Conservation (phyloP, 179 eudicot species). For the Beta macrorhiza region DNA sequence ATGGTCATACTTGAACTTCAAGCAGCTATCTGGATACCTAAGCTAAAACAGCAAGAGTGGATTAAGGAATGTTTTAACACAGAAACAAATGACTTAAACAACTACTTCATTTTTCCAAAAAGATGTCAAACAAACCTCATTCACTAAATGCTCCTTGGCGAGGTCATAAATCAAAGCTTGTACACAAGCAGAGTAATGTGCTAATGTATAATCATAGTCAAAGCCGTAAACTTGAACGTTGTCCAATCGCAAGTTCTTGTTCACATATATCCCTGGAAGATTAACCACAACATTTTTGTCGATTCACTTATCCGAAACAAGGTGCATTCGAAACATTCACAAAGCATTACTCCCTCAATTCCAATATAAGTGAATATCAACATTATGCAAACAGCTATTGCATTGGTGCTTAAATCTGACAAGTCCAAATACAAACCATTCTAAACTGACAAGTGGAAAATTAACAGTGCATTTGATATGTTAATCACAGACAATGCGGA, state of each 20-base stretch:
- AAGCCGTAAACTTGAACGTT: conserved; percentile 85
- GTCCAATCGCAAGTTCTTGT: conserved; percentile 89
- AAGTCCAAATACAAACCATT: not conserved
- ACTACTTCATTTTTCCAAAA: not conserved
- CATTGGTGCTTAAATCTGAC: not conserved
- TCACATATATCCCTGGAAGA: conserved; percentile 77
- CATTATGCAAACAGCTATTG: not conserved
- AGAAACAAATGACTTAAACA: not conserved
- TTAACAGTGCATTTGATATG: not conserved
- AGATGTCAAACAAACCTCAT: conserved; percentile 57
- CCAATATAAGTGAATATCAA: not conserved
- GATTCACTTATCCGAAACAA: not conserved
- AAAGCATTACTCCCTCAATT: not conserved
- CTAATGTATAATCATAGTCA: conserved; percentile 96
- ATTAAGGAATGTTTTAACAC: conserved; percentile 4
- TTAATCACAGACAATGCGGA: not conserved
- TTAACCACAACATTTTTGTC: not conserved
- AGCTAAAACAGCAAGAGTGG: conserved; percentile 49
- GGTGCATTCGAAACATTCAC: not conserved
- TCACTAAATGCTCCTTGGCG: conserved; percentile 91
- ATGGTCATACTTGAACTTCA: conserved; percentile 78
- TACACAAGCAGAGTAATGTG: conserved; percentile 78
- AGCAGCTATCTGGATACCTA: conserved; percentile 88
- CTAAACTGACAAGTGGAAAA: not conserved
- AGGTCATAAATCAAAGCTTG: conserved; percentile 86